phyloP scores from a whole-genome alignment of 1,284 basidiomycete species.

The Pseudozyma hubeiensis region DNA sequence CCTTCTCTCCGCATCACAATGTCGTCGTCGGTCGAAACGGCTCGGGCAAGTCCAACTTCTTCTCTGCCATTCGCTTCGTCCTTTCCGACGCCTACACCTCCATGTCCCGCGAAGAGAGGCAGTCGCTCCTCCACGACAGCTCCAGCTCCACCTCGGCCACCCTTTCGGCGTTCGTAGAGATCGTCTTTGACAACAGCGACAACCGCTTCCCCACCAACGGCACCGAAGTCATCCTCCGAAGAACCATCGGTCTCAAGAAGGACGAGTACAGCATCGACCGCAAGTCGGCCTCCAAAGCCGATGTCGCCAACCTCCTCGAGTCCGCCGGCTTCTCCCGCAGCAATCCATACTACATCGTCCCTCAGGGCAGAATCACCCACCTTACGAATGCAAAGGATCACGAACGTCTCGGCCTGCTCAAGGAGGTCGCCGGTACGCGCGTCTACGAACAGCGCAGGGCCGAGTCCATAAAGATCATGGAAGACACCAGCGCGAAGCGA shows the following conservation, averaged over 20 bases:
- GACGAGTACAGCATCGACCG: conserved; percentile 98
- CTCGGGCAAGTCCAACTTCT: conserved; percentile 69
- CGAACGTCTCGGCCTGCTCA: conserved; percentile 90
- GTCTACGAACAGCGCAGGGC: conserved; percentile 94
- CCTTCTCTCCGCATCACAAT: conserved; percentile 70
- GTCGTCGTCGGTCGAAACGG: conserved; percentile 69
- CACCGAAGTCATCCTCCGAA: conserved; percentile 61
- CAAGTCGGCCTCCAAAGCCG: conserved; percentile 93
- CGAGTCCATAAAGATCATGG: conserved; percentile 94
- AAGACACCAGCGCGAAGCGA: conserved; percentile 94
- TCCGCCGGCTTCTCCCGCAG: conserved; percentile 92
- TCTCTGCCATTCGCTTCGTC: conserved; percentile 87
- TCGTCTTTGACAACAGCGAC: conserved; percentile 72
- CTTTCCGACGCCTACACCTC: conserved; percentile 97
- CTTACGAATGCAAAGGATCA: conserved; percentile 97
- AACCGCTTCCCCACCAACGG: conserved; percentile 77
- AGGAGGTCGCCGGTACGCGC: conserved; percentile 98
- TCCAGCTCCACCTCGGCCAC: conserved; percentile 84
- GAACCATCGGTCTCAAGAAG: conserved; percentile 95
- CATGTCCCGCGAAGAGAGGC: conserved; percentile 91
- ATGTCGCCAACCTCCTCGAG: conserved; percentile 78
- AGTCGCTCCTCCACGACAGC: conserved; percentile 91
- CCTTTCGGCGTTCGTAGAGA: conserved; percentile 87
- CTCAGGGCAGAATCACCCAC: conserved; percentile 96
- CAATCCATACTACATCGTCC: conserved; percentile 99